A percentile compares a stretch with the other conserved stretches of the same genome.
phyloP scores from a whole-genome alignment of 2,329 filamentous ascomycete genomes.

The Blastomyces silverae region DNA sequence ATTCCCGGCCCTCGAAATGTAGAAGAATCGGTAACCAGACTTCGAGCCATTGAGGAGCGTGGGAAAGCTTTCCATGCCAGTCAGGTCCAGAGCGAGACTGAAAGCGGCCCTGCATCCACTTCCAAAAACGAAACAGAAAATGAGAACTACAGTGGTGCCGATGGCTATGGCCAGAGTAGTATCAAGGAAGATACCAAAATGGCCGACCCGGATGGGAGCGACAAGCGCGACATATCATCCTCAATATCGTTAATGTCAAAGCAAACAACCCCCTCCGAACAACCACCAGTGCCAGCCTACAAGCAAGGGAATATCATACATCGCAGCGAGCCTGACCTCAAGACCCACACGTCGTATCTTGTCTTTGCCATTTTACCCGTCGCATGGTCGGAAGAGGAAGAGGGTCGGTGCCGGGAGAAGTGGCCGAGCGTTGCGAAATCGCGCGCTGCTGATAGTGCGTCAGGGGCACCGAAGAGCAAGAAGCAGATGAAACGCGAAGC shows the following conservation, averaged over 20 bases:
- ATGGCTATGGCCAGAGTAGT: background rate
- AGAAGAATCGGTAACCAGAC: constrained; percentile 65
- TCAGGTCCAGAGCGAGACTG: constrained; percentile 25
- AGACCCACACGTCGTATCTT: constrained; percentile 95
- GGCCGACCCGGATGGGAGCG: constrained; percentile 11
- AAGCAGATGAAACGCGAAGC: constrained; percentile 35
- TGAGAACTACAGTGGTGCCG: constrained; percentile 29
- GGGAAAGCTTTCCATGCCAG: constrained; percentile 57
- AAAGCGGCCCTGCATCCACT: constrained; percentile 21
- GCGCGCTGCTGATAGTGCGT: constrained; percentile 21
- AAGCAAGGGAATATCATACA: constrained; percentile 72
- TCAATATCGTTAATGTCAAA: constrained; percentile 8
- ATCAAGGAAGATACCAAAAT: background rate
- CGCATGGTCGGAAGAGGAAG: constrained; percentile 77
- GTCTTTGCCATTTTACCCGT: constrained; percentile 86
- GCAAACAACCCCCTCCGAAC: background rate
- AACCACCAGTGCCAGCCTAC: constrained; percentile 48
- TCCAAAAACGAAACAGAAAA: constrained; percentile 23
- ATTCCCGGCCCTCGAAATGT: constrained; percentile 63
- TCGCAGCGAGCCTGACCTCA: constrained; percentile 77
- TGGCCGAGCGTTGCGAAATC: constrained; percentile 50
- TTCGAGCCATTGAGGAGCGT: constrained; percentile 66
- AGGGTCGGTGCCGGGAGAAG: constrained; percentile 57
- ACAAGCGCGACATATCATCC: constrained; percentile 7
- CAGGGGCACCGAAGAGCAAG: constrained; percentile 29